Base-by-base conservation (phyloP, 2,329 filamentous ascomycete species). In the Fusarium sp. region DNA sequence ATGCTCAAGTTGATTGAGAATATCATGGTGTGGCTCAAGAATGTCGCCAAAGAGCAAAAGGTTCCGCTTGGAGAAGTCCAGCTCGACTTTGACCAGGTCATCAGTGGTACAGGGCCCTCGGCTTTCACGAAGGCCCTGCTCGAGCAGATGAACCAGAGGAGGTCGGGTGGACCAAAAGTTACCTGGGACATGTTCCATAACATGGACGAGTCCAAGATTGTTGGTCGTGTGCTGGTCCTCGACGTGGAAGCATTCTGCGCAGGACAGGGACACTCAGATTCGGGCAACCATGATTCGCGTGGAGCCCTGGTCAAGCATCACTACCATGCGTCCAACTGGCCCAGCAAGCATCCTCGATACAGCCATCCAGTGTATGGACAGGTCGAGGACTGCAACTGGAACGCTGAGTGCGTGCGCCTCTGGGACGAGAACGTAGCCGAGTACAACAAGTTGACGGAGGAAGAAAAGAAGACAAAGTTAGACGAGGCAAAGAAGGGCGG, bases 251-350 rank as follows among this genome's bases (percentile, higher is more conserved):
- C 91, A 0, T 94, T 94, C 74, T 92, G 92, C 16, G 92, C 92
- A 1, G 92, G 92, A 14, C 92, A 94, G 80, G 92, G 92, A 14
- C 92, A 94, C 80, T 94, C 92, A 0, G 89, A 94, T 78, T 93
- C 91, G 0, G 92, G 92, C 16, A 93, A 91, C 77, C 92, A 94
- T 80, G 88, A 92, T 61, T 87, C 91, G 1, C 86, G 91, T 60
- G 87, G 87, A 22, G 92, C 92, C 2, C 84, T 94, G 2, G 91
- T 94, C 27, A 92, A 91, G 80, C 92, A 94, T 79, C 91, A 94
- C 80, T 94, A 93, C 77, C 92, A 94, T 80, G 92, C 92, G 1
- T 94, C 91, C 2, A 89, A 90, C 68, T 94, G 92, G 92, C 92
- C 92, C 3, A 88, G 87, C 62, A 85, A 85, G 4, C 92, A 94